These are phyloP conservation scores for Hericium erinaceus DNA, from an alignment of 768 basidiomycete genomes.

Conservation along the genomic window DNA sequence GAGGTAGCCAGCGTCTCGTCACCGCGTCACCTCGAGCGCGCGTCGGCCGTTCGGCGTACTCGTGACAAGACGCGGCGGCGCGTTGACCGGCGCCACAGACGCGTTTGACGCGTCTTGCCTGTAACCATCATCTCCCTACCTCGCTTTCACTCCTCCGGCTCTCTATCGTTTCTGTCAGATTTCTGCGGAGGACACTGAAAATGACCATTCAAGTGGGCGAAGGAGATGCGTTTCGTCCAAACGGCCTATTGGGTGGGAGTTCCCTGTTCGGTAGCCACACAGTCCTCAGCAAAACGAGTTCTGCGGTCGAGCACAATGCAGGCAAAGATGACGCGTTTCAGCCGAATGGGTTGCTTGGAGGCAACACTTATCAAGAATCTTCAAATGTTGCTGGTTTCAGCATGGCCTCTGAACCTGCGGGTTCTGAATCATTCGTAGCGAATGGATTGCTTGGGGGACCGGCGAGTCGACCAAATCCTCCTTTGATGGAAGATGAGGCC, in stretches of 20 bases:
- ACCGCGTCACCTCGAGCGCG: no score
- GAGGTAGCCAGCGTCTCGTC: no score
- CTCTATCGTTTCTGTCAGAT: no score
- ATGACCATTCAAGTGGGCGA: conserved; percentile 1
- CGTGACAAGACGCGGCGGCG: not conserved
- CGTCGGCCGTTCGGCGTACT: not conserved
- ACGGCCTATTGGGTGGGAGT: not conserved
- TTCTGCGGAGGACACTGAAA: not conserved
- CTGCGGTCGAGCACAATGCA: not conserved
- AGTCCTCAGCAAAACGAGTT: no score
- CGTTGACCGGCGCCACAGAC: not conserved
- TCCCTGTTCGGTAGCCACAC: not conserved
- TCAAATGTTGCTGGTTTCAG: not conserved
- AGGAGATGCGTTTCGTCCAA: conserved; percentile 1
- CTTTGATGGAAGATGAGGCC: not conserved
- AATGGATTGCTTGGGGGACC: conserved; percentile 7
- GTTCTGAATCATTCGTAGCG: conserved; percentile 3
- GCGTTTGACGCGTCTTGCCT: conserved; percentile 5
- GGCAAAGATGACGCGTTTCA: not conserved
- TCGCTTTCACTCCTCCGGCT: not conserved
- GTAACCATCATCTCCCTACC: not conserved
- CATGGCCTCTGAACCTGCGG: not conserved
- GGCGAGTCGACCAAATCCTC: not conserved
- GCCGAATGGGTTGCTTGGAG: not conserved
- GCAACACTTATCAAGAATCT: no score